Evolutionary conservation across 1,139 yeast genomes (phyloP), one percentile per base, ranked within the genome.

Genomic region (Sugiyamaella novakii): DNA sequence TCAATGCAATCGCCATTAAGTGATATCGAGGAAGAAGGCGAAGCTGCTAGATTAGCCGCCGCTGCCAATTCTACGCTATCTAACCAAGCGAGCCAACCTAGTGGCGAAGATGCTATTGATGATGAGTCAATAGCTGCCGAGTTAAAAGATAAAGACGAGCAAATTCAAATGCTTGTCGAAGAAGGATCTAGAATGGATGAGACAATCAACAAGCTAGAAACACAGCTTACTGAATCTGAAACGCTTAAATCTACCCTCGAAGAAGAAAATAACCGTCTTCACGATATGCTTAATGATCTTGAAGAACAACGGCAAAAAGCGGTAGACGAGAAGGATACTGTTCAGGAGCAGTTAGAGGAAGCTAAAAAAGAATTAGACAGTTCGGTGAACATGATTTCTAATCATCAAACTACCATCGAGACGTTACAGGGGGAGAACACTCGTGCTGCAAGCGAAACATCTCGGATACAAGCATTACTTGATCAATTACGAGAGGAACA

Each of bases 171-270:
- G 52, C 56, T 64, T 6, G 57, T 61, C 1, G 59, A 53, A 1
- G 68, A 64, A 36, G 66, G 67, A 19, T 56, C 68, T 3, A 51
- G 62, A 28, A 54, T 63, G 61, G 66, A 60, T 35, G 61, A 59
- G 29, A 55, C 60, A 6, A 57, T 64, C 41, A 58, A 57, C 30
- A 56, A 54, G 28, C 56, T 65, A 17, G 64, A 62, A 45, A 63
- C 62, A 21, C 60, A 60, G 54, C 49, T 65, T 53, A 50, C 60
- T 25, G 62, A 68, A 53, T 52, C 65, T 2, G 66, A 62, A 54
- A 59, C 54, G 24, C 43, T 57, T 39, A 64, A 59, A 41, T 50
- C 56, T 6, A 66, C 69, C 2, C 65, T 73, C 14, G 60, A 53
- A 12, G 62, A 60, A 33, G 68, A 65, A 48, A 64, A 64, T 45